phyloP scores from a whole-genome alignment of 1,284 basidiomycete genomes.

The Athelia psychrophila region DNA sequence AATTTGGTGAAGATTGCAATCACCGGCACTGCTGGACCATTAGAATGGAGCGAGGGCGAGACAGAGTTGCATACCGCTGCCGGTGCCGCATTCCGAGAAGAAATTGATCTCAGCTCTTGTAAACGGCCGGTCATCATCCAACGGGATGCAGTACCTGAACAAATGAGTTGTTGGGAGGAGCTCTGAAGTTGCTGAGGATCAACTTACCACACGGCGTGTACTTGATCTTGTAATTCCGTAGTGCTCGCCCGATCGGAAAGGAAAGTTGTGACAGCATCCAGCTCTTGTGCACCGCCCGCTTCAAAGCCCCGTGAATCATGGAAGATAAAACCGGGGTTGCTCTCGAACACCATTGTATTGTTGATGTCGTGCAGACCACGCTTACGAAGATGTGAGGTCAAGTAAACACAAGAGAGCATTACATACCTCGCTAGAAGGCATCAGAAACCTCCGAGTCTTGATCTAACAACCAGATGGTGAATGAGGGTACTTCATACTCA shows the following conservation, averaged over 20 bases:
- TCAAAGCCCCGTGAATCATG: conserved; percentile 29
- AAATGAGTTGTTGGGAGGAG: background rate
- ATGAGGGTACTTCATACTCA: no score
- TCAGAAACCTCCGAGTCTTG: background rate
- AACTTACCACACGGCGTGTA: conserved; percentile 25
- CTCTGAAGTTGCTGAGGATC: background rate
- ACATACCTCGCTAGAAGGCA: background rate
- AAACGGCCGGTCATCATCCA: background rate
- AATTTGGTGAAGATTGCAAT: background rate
- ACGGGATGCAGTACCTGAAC: background rate
- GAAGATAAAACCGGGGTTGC: conserved; percentile 18
- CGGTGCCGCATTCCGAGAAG: background rate
- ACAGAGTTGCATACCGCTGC: background rate
- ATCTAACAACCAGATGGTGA: background rate
- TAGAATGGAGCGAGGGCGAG: background rate
- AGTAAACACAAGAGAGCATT: background rate
- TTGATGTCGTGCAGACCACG: conserved; percentile 17
- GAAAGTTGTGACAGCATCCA: conserved; percentile 17
- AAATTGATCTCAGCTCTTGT: background rate
- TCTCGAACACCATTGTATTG: conserved; percentile 12
- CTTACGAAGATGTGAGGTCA: conserved; percentile 6
- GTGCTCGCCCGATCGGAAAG: conserved; percentile 9
- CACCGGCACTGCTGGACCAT: background rate
- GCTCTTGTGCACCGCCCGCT: conserved; percentile 15
- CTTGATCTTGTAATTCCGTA: conserved; percentile 5